A percentile compares a stretch with the other conserved stretches of the same genome.
These are phyloP conservation scores for Cornus kousa DNA, from an alignment of 148 eudicot species.

Conservation along the genomic window DNA sequence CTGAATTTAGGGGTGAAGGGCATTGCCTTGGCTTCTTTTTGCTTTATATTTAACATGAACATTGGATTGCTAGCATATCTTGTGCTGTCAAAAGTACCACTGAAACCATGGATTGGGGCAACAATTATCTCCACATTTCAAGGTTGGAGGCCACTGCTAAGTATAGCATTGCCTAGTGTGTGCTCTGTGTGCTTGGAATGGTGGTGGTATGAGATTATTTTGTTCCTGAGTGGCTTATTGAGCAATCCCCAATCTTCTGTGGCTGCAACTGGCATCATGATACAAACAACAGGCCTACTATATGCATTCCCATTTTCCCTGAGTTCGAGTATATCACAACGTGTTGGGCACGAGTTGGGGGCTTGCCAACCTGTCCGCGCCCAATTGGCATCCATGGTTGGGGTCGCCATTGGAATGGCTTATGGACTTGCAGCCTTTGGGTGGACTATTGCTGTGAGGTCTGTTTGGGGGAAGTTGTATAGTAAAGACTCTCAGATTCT, in stretches of 20 bases:
- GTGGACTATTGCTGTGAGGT: slow-evolving; percentile 33
- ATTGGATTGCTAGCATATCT: slow-evolving; percentile 55
- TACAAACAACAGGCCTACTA: slow-evolving; percentile 69
- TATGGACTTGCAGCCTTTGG: slow-evolving; percentile 52
- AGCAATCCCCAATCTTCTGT: slow-evolving; percentile 59
- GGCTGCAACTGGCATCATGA: slow-evolving; percentile 79
- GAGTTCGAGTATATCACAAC: slow-evolving; percentile 62
- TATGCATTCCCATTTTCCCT: slow-evolving; percentile 67
- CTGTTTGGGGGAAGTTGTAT: slow-evolving; percentile 73
- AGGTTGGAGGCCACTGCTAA: slow-evolving; percentile 67
- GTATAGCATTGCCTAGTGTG: slow-evolving; percentile 64
- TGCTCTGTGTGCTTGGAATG: slow-evolving; percentile 79
- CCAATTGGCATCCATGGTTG: slow-evolving; percentile 46
- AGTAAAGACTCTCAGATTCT: slow-evolving; percentile 53
- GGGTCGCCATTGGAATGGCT: slow-evolving; percentile 35
- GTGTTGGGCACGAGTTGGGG: slow-evolving; percentile 78
- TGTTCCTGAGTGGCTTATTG: slow-evolving; percentile 71
- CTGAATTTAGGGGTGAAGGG: slow-evolving; percentile 70
- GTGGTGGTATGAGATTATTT: slow-evolving; percentile 97
- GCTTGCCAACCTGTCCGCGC: slow-evolving; percentile 59
- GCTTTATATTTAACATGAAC: slow-evolving; percentile 56
- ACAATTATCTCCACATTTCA: slow-evolving; percentile 42
- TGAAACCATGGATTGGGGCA: slow-evolving; percentile 69
- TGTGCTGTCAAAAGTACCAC: slow-evolving; percentile 21
- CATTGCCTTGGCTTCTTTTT: slow-evolving; percentile 66